These are phyloP conservation scores for Termitomyces sp. DNA, from an alignment of 1,284 basidiomycete species.

Conservation along the genomic window DNA sequence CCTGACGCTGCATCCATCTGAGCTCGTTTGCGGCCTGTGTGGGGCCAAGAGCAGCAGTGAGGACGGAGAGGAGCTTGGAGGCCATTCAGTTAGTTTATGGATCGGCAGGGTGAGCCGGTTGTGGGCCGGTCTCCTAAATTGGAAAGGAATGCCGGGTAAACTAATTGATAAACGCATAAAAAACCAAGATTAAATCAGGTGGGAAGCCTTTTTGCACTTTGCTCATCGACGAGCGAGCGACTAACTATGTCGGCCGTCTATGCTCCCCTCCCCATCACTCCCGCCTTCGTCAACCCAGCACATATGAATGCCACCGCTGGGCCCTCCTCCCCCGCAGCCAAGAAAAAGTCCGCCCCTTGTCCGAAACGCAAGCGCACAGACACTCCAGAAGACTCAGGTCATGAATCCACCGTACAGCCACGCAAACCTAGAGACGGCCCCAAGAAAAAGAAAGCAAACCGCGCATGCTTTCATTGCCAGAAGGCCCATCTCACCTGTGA, in stretches of 20 bases:
- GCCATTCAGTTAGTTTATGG: constrained; percentile 14
- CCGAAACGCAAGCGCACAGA: constrained; percentile 42
- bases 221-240: constrained; percentile 14
- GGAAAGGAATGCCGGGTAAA: constrained; percentile 17
- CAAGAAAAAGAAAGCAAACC: constrained; percentile 89
- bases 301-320: constrained; percentile 34
- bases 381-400: constrained; percentile 45
- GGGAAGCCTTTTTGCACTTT: constrained; percentile 8
- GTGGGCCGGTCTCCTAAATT: constrained; percentile 17
- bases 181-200: constrained; percentile 19
- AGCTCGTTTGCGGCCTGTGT: constrained; percentile 50
- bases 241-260: constrained; percentile 35
- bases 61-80: constrained; percentile 21
- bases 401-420: constrained; percentile 39
- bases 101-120: constrained; percentile 9
- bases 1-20: constrained; percentile 53
- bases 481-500: constrained; percentile 96
- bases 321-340: constrained; percentile 29
- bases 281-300: constrained; percentile 28
- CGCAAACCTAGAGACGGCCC: constrained; percentile 63
- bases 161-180: constrained; percentile 14
- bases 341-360: constrained; percentile 34
- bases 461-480: constrained; percentile 94
- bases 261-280: constrained; percentile 28
- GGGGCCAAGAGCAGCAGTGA: constrained; percentile 34